Evolutionary conservation across 75 land plant species (phyloP), one percentile per base, ranked within the genome.

Genomic region (Cupressus sempervirens): DNA sequence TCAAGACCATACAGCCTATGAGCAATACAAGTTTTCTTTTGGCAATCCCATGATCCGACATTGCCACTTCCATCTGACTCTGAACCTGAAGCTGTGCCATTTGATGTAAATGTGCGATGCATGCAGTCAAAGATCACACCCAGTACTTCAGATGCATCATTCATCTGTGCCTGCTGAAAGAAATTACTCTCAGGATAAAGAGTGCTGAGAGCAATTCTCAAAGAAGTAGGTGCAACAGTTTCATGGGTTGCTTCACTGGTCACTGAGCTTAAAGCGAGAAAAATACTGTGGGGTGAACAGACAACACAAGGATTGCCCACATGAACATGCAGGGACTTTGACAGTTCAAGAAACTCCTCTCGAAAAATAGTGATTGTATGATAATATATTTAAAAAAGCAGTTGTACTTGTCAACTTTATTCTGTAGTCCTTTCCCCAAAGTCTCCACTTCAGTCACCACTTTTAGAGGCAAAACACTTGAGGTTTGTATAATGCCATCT

Each of bases 121-220:
- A 96, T 85, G 86, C 95, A 96, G 41, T 94, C 95, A 92, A 96
- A 96, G 76, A 96, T 89, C 35, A 93, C 98, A 70, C 79, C 93
- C 88, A 96, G 72, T 13, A 96, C 96, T 91, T 96, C 98, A 77
- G 98, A 96, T 35, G 98, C 96, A 89, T 96, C 98, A 89, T 96
- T 96, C 98, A 96, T 96, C 83, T 96, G 94, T 29, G 89, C 95
- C 98, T 96, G 95, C n/a, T 41, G 75, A 87, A 26, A 80, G 26
- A 16, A 34, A 20, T 4, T 76, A 16, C 0, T 76, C 35, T 52
- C n/a, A 81, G 83, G 50, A 77, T 23, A 41, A 43, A 1, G 41
- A 45, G 1, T 5, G 0, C 1, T 77, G 8, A 7, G 9, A 46
- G 9, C 15, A n/a, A n/a, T n/a, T n/a, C n/a, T n/a, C n/a, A n/a